These are phyloP conservation scores for Claviceps sp. DNA, from an alignment of 2,329 filamentous ascomycete genomes.

Conservation along the genomic window DNA sequence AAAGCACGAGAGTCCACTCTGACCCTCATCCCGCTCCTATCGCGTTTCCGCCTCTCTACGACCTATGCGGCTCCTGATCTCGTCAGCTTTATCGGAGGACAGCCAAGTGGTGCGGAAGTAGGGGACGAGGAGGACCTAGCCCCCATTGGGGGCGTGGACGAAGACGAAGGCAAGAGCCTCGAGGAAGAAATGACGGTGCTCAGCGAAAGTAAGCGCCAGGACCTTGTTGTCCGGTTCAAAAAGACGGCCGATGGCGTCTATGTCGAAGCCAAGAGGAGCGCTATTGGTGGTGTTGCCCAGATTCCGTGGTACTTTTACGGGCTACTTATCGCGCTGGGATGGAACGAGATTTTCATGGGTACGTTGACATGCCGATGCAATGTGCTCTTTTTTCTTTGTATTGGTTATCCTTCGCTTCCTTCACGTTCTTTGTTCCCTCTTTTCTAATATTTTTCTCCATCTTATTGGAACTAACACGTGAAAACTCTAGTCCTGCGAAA, in stretches of 20 bases:
- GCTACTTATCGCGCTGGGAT: slow-evolving; percentile 78
- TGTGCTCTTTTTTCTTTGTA: not conserved
- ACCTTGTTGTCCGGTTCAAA: slow-evolving; percentile 90
- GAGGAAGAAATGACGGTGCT: slow-evolving; percentile 97
- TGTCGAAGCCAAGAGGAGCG: slow-evolving; percentile 92
- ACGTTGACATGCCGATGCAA: slow-evolving; percentile 22
- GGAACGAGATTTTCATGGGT: slow-evolving; percentile 96
- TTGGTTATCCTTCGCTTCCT: not conserved
- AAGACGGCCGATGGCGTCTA: slow-evolving; percentile 97
- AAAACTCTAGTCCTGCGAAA: slow-evolving; percentile 67
- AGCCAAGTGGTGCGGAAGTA: slow-evolving; percentile 58
- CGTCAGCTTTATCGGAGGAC: slow-evolving; percentile 65
- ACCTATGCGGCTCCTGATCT: slow-evolving; percentile 72
- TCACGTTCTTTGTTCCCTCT: no score
- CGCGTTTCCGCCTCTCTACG: slow-evolving; percentile 64
- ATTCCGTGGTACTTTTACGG: slow-evolving; percentile 92
- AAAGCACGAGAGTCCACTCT: slow-evolving; percentile 85
- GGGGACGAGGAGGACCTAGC: slow-evolving; percentile 82
- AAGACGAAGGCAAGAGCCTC: slow-evolving; percentile 84
- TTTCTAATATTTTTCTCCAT: not conserved
- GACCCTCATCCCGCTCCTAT: slow-evolving; percentile 76
- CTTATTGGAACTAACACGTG: no score
- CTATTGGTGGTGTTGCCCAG: slow-evolving; percentile 88
- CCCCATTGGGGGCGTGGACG: slow-evolving; percentile 87
- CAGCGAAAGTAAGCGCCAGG: slow-evolving; percentile 76